These are phyloP conservation scores for Penicillium steckii DNA, from an alignment of 495 filamentous ascomycete species.

Conservation along the genomic window DNA sequence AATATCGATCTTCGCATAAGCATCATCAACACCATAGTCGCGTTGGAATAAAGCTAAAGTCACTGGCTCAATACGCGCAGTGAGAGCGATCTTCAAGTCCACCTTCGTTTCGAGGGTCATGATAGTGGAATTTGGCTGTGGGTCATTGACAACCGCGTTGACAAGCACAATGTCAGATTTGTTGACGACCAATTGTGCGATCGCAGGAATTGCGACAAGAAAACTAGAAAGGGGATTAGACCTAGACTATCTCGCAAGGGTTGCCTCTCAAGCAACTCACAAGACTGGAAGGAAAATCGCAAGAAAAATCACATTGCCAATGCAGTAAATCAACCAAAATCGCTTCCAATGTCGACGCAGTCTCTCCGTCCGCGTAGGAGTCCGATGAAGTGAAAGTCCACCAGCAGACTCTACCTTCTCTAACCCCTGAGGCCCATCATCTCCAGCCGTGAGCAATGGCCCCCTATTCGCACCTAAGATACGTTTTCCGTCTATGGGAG, in stretches of 20 bases:
- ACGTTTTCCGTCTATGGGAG: slow-evolving; percentile 1
- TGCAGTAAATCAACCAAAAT: slow-evolving; percentile 39
- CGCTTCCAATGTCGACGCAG: slow-evolving; percentile 34
- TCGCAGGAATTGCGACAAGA: slow-evolving; percentile 37
- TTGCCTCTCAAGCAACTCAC: slow-evolving; percentile 9
- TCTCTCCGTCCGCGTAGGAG: slow-evolving; percentile 12
- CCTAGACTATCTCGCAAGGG: background rate
- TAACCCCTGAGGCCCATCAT: slow-evolving; percentile 1
- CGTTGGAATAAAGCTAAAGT: slow-evolving; percentile 29
- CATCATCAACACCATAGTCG: slow-evolving; percentile 19
- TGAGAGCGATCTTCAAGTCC: slow-evolving; percentile 30
- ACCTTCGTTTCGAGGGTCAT: slow-evolving; percentile 33
- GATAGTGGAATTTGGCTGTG: slow-evolving; percentile 30
- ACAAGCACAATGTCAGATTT: slow-evolving; percentile 33
- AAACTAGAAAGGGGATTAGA: slow-evolving; percentile 28
- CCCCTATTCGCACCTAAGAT: slow-evolving; percentile 15
- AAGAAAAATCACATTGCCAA: slow-evolving; percentile 37
- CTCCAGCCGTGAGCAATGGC: slow-evolving; percentile 8
- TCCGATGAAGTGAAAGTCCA: slow-evolving; percentile 8
- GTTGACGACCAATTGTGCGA: slow-evolving; percentile 41
- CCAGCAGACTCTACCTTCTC: slow-evolving; percentile 10
- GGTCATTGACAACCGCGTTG: slow-evolving; percentile 28
- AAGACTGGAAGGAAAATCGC: slow-evolving; percentile 39
- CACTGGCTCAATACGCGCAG: slow-evolving; percentile 35
- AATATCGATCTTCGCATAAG: slow-evolving; percentile 27